phyloP scores from a whole-genome alignment of 176 grass and related monocot species.

The Calamus simplicifolius region DNA sequence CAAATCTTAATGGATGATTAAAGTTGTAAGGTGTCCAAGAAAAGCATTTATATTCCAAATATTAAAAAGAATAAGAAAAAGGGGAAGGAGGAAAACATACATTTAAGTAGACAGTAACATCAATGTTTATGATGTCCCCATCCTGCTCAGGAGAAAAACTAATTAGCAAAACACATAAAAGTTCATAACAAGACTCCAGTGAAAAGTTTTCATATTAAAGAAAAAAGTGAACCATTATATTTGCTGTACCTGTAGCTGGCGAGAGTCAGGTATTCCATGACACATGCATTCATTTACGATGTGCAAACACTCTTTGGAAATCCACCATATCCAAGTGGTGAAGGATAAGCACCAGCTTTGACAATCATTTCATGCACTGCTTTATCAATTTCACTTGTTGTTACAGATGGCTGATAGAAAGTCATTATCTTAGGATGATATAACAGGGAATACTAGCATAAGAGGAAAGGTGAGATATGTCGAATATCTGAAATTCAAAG shows the following conservation, averaged over 20 bases:
- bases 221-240: neutral
- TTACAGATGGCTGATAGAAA: conserved; percentile 86
- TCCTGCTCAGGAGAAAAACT: conserved; percentile 49
- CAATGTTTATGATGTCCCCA: conserved; percentile 95
- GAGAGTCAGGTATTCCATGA: conserved; percentile 97
- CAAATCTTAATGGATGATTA: neutral
- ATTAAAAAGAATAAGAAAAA: neutral
- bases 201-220: neutral
- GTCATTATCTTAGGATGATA: conserved; percentile 4
- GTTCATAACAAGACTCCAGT: too few species aligned
- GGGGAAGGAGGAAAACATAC: conserved; percentile 42
- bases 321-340: conserved; percentile 85
- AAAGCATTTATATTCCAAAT: too few species aligned
- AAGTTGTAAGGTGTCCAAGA: too few species aligned
- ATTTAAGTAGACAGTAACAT: conserved; percentile 95
- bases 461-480: neutral
- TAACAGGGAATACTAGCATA: neutral
- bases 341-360: conserved; percentile 91
- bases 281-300: conserved; percentile 98
- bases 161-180: neutral
- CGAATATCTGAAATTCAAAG: neutral
- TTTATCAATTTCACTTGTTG: conserved; percentile 99
- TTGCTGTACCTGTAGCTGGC: conserved; percentile 50
- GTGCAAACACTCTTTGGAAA: conserved; percentile 97
- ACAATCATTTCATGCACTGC: conserved; percentile 97